These are phyloP conservation scores for Xylariaceae sp. DNA, from an alignment of 2,329 filamentous ascomycete genomes.

Conservation along the genomic window DNA sequence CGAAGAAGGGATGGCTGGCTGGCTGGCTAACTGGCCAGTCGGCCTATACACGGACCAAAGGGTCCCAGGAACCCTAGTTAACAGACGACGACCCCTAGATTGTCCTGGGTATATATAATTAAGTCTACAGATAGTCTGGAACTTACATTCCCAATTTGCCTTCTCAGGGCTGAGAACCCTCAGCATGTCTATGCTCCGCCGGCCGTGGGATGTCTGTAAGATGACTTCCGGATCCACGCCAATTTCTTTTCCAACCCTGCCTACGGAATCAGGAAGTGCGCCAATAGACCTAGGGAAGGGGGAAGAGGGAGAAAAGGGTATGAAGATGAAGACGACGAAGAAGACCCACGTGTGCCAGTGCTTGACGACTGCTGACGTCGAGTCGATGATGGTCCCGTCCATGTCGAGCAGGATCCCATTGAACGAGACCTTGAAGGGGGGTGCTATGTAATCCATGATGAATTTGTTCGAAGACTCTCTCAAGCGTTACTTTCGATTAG, in stretches of 20 bases:
- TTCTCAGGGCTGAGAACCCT: slow-evolving; percentile 78
- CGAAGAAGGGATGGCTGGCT: neutral
- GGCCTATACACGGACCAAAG: too few relatives aligned
- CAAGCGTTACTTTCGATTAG: too few relatives aligned
- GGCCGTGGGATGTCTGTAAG: slow-evolving; percentile 86
- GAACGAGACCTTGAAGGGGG: slow-evolving; percentile 52
- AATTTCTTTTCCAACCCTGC: slow-evolving; percentile 78
- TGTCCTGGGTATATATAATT: neutral
- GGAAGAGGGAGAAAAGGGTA: slow-evolving; percentile 5
- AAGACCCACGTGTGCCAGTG: slow-evolving; percentile 69
- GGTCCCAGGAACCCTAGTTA: too few relatives aligned
- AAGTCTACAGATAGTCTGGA: slow-evolving; percentile 11
- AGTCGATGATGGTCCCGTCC: slow-evolving; percentile 85
- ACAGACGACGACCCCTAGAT: too few relatives aligned
- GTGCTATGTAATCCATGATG: slow-evolving; percentile 43
- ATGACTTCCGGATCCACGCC: slow-evolving; percentile 84
- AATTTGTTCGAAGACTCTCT: too few relatives aligned
- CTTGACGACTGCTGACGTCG: slow-evolving; percentile 74
- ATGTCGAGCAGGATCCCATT: slow-evolving; percentile 70
- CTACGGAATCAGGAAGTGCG: too few relatives aligned
- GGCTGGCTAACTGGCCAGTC: too few relatives aligned
- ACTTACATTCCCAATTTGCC: slow-evolving; percentile 91
- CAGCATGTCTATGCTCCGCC: slow-evolving; percentile 85
- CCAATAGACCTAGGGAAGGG: too few relatives aligned
- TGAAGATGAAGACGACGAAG: slow-evolving; percentile 4